A percentile compares a stretch with the other conserved stretches of the same genome.
Conservation (phyloP, 83 land plant genomes). For the Diphasiastrum complanatum region DNA sequence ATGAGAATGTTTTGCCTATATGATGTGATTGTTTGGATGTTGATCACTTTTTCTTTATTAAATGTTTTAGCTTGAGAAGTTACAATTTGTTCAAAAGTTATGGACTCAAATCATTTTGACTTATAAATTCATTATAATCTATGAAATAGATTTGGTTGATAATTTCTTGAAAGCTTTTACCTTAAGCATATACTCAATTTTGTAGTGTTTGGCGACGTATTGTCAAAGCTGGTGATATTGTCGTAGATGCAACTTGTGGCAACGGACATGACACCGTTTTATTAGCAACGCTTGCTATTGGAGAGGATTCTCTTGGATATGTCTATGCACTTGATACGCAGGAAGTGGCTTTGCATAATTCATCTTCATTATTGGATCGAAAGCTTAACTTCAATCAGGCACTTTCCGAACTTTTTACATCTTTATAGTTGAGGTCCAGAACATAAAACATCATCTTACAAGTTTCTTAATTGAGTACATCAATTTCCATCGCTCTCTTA, state of each 20-base stretch:
- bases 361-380: slow-evolving; percentile 56
- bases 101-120: too few species aligned
- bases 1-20: too few species aligned
- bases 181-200: too few species aligned
- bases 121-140: too few species aligned
- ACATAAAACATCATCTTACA: not conserved
- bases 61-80: too few species aligned
- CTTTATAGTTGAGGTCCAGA: not conserved
- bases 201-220: slow-evolving; percentile 71
- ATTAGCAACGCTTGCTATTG: slow-evolving; percentile 63
- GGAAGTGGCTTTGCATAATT: slow-evolving; percentile 51
- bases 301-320: slow-evolving; percentile 40
- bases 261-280: slow-evolving; percentile 89
- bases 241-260: slow-evolving; percentile 98
- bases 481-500: too few species aligned
- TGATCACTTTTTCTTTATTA: too few species aligned
- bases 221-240: slow-evolving; percentile 68
- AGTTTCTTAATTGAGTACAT: not conserved
- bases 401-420: not conserved
- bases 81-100: too few species aligned
- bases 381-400: slow-evolving; percentile 48
- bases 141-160: too few species aligned
- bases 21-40: too few species aligned
- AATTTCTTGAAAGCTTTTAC: too few species aligned
- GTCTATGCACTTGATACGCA: slow-evolving; percentile 92